Evolutionary conservation across 1,284 basidiomycete genomes (phyloP).

Genomic region (Schizopora paradoxa): DNA sequence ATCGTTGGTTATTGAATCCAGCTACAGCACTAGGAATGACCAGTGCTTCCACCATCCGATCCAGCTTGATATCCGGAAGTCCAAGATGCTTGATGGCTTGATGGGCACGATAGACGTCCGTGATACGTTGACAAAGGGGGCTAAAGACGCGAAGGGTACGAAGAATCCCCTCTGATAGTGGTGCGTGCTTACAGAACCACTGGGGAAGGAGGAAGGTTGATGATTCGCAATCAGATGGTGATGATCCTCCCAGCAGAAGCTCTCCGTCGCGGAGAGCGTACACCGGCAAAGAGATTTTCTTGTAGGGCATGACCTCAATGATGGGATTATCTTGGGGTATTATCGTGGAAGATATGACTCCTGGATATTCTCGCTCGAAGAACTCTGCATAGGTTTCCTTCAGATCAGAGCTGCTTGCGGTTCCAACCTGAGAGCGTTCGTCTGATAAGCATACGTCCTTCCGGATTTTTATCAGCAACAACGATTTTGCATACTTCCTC

Average conservation of each 20-base stretch:
- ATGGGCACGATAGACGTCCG: slow-evolving; percentile 57
- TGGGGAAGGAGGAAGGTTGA: slow-evolving; percentile 41
- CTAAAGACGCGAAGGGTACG: slow-evolving; percentile 55
- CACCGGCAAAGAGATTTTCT: not conserved
- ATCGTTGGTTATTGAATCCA: slow-evolving; percentile 71
- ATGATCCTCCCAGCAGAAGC: not conserved
- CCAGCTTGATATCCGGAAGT: slow-evolving; percentile 51
- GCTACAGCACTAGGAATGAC: slow-evolving; percentile 61
- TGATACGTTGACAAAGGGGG: slow-evolving; percentile 58
- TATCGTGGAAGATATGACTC: too few species aligned
- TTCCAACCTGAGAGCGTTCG: too few species aligned
- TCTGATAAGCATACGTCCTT: slow-evolving; percentile 49
- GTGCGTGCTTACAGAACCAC: slow-evolving; percentile 45
- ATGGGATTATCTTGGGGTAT: slow-evolving; percentile 7
- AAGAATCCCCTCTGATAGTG: slow-evolving; percentile 43
- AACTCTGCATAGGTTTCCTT: slow-evolving; percentile 47
- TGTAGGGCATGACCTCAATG: slow-evolving; percentile 11
- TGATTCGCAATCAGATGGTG: not conserved
- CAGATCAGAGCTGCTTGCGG: slow-evolving; percentile 40
- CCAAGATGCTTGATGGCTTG: slow-evolving; percentile 45
- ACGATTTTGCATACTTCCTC: slow-evolving; percentile 49
- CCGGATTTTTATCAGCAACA: slow-evolving; percentile 51
- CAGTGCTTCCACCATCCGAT: slow-evolving; percentile 63
- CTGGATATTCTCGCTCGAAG: slow-evolving; percentile 29
- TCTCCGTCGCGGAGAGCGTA: not conserved